These are phyloP conservation scores for Populus deltoides DNA, from an alignment of 345 rosid genomes.

Conservation along the genomic window DNA sequence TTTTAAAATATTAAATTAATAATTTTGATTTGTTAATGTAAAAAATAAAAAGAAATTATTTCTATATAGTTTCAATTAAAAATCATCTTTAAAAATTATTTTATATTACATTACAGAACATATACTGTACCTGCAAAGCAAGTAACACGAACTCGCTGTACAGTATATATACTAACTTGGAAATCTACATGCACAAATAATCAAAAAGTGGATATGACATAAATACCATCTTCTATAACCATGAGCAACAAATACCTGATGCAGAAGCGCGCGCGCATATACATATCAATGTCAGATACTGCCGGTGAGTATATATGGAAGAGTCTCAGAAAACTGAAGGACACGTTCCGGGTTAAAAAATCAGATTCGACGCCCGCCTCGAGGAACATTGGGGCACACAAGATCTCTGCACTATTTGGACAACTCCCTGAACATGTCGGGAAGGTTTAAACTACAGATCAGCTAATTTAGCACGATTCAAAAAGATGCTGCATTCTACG, in stretches of 20 bases:
- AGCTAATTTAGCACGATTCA: too few species aligned
- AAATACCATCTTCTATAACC: neutral
- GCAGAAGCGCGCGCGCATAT: neutral
- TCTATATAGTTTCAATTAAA: too few species aligned
- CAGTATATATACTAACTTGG: neutral
- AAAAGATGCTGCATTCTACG: neutral
- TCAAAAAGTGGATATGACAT: neutral
- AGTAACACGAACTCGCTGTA: neutral
- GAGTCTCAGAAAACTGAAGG: neutral
- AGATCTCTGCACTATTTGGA: neutral
- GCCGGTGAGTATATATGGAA: neutral
- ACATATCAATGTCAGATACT: neutral
- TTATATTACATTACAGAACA: too few species aligned
- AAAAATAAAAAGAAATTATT: too few species aligned
- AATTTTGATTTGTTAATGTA: too few species aligned
- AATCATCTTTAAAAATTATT: too few species aligned
- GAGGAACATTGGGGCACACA: neutral
- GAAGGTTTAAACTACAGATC: neutral
- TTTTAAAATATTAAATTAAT: too few species aligned
- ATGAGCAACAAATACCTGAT: neutral
- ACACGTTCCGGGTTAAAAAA: constrained; percentile 5
- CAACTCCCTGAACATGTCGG: neutral
- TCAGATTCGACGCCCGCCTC: neutral
- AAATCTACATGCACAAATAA: neutral
- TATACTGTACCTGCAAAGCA: neutral